phyloP scores from a whole-genome alignment of 2,329 filamentous ascomycete species.

The Metarhizium guizhouense region DNA sequence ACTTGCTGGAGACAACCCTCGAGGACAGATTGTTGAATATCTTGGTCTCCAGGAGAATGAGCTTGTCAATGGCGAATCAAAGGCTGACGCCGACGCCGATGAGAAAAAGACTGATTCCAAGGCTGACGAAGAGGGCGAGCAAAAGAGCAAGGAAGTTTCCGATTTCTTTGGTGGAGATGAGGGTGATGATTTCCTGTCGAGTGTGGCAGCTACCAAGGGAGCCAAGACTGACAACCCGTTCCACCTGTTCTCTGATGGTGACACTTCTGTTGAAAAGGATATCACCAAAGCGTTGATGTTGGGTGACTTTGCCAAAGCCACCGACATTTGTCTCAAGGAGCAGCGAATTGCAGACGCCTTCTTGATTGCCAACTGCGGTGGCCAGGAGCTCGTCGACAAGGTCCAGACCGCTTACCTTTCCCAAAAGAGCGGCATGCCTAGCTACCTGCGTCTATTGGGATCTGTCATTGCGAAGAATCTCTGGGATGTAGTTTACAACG shows the following conservation, averaged over 20 bases:
- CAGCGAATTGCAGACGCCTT: slow-evolving; percentile 92
- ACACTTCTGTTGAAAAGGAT: slow-evolving; percentile 72
- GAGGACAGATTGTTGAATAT: slow-evolving; percentile 77
- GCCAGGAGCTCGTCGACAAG: slow-evolving; percentile 87
- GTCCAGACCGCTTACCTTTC: slow-evolving; percentile 87
- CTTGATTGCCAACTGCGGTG: slow-evolving; percentile 94
- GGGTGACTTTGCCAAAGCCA: slow-evolving; percentile 82
- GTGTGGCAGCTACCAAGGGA: slow-evolving; percentile 78
- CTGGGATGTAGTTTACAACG: slow-evolving; percentile 97
- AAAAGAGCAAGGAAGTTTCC: slow-evolving; percentile 56
- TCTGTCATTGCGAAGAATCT: slow-evolving; percentile 94
- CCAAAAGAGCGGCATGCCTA: slow-evolving; percentile 72
- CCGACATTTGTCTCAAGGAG: slow-evolving; percentile 81
- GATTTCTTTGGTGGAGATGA: slow-evolving; percentile 70
- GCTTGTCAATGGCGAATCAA: slow-evolving; percentile 38
- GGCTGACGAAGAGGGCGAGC: slow-evolving; percentile 21
- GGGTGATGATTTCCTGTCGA: slow-evolving; percentile 78
- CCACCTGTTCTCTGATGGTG: slow-evolving; percentile 75
- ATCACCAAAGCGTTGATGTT: slow-evolving; percentile 85
- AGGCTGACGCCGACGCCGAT: slow-evolving; percentile 15
- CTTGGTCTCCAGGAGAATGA: slow-evolving; percentile 72
- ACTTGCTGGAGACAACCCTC: slow-evolving; percentile 74
- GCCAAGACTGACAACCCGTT: slow-evolving; percentile 93
- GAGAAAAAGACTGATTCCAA: slow-evolving; percentile 20
- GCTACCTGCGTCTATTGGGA: slow-evolving; percentile 81